Evolutionary conservation across 1,284 basidiomycete species (phyloP).

Genomic region (Papiliotrema nemorosa): DNA sequence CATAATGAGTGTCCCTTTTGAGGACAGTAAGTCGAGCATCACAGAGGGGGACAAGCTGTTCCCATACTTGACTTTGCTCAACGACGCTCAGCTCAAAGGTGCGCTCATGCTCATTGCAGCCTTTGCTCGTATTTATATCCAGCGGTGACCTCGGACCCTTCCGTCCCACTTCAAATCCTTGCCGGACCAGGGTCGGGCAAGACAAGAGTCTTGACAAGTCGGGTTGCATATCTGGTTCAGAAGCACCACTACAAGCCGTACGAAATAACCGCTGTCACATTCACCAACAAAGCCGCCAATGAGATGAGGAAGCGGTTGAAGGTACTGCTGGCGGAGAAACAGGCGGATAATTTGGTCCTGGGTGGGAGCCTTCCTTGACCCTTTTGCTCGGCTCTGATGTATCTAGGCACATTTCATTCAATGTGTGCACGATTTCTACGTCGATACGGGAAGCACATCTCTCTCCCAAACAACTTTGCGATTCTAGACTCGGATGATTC

Average conservation of each 20-base stretch:
- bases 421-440: slow-evolving; percentile 69
- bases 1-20: neutral
- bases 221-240: slow-evolving; percentile 71
- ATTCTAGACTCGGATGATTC: slow-evolving; percentile 80
- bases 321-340: slow-evolving; percentile 65
- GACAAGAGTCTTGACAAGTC: slow-evolving; percentile 67
- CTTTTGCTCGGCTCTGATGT: neutral
- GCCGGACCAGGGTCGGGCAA: slow-evolving; percentile 79
- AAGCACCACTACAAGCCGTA: slow-evolving; percentile 58
- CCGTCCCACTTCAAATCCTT: slow-evolving; percentile 70
- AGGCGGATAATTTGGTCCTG: slow-evolving; percentile 60
- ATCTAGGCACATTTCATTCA: slow-evolving; percentile 74
- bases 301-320: slow-evolving; percentile 77
- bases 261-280: slow-evolving; percentile 74
- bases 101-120: neutral
- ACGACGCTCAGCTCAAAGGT: slow-evolving; percentile 40
- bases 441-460: slow-evolving; percentile 61
- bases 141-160: slow-evolving; percentile 67
- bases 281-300: slow-evolving; percentile 84
- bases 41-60: slow-evolving; percentile 6
- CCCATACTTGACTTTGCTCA: slow-evolving; percentile 37
- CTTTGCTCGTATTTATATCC: neutral
- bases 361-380: slow-evolving; percentile 40
- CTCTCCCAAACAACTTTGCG: slow-evolving; percentile 70
- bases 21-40: neutral